Base-by-base conservation (phyloP, 805 yeast species). In the Schizosaccharomyces pombe region DNA sequence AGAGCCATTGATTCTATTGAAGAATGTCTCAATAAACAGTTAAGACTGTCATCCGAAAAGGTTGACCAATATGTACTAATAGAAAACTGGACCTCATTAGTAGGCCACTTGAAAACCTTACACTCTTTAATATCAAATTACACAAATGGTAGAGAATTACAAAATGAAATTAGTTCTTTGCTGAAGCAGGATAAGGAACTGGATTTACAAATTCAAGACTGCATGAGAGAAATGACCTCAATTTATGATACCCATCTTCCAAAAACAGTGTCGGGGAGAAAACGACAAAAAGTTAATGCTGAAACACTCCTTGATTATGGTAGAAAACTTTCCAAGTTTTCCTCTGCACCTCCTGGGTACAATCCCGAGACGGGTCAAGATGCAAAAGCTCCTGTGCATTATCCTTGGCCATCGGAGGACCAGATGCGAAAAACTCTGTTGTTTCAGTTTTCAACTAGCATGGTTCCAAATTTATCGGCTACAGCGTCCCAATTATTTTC, bases 321-420 rank as follows among this genome's bases (percentile, higher is more conserved):
- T 8, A 52, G 53, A 26, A 28, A 49, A 6, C 52, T 57, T 14
- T 56, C 58, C 3, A 57, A 57, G 51, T 57, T 49, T 56, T 47
- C 58, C 6, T 55, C 57, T 6, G 58, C 58, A 24, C 58, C 58
- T 12, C 58, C 58, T 26, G 58, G 58, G 3, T 57, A 54, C 32
- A 43, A 32, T 16, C 43, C 47, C 24, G 49, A 47, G n/a, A 39
- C 30, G 6, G 47, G 33, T 28, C 47, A 40, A 14, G 49, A 32
- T 14, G 47, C 40, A 3, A 26, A 49, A 52, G 55, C 30, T 2
- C 57, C 57, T n/a, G 58, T 54, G 5, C 56, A 57, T 26, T 56
- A 53, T 47, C 58, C 58, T 24, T 57, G 58, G 58, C 58, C 58
- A 26, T 56, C 58, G 14, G 58, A 57, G 47, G 58, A 57, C 40